Evolutionary conservation across 768 basidiomycete species (phyloP).

Genomic region (Hygrophoropsis aurantiaca): DNA sequence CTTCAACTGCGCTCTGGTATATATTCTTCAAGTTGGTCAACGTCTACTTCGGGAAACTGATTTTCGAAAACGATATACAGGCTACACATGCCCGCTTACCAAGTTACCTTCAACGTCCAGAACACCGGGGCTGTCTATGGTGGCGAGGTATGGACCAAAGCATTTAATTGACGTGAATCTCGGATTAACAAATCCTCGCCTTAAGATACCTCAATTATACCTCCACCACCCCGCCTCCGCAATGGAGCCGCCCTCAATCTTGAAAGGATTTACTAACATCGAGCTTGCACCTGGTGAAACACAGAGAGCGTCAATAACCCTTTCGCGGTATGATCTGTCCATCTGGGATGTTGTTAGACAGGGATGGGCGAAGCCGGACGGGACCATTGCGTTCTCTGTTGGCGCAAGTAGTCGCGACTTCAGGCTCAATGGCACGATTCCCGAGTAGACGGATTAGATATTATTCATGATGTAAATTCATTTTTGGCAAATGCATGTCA

Average conservation of each 20-base stretch:
- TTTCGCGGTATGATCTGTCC: slow-evolving; percentile 64
- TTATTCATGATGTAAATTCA: too few species aligned
- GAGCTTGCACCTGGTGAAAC: slow-evolving; percentile 44
- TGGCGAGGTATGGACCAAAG: slow-evolving; percentile 47
- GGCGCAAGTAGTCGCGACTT: slow-evolving; percentile 61
- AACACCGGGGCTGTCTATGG: slow-evolving; percentile 62
- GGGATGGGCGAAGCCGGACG: slow-evolving; percentile 62
- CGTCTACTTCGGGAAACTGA: background rate
- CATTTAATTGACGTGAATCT: background rate
- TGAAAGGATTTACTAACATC: slow-evolving; percentile 63
- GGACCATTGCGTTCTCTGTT: slow-evolving; percentile 54
- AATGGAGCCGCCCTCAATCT: slow-evolving; percentile 62
- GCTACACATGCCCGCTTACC: slow-evolving; percentile 58
- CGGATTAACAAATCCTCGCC: background rate
- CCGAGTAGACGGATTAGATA: background rate
- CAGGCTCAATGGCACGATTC: slow-evolving; percentile 40
- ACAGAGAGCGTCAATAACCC: slow-evolving; percentile 43
- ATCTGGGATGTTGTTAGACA: slow-evolving; percentile 68
- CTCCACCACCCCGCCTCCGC: slow-evolving; percentile 56
- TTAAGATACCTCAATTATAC: slow-evolving; percentile 67
- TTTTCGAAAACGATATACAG: slow-evolving; percentile 20
- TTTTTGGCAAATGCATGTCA: too few species aligned
- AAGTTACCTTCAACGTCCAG: slow-evolving; percentile 54
- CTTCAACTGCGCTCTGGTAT: slow-evolving; percentile 56
- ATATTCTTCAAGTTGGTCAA: slow-evolving; percentile 2